These are phyloP conservation scores for Quercus tomentella DNA, from an alignment of 331 rosid species.

Conservation along the genomic window DNA sequence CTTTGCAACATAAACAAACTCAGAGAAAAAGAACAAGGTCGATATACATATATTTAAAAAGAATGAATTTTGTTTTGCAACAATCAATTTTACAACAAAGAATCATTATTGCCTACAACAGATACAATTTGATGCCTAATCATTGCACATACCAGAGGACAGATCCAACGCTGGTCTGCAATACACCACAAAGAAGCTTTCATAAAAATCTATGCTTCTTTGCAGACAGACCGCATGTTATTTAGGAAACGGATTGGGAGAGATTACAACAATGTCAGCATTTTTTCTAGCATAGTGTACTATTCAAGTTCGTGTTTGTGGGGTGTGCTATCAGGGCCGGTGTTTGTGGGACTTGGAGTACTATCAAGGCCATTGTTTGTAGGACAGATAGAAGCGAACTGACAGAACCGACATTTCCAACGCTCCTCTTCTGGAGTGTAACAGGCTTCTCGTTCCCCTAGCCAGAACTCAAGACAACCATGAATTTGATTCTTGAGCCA, in stretches of 20 bases:
- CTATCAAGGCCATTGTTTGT: constrained; percentile 12
- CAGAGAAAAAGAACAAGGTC: neutral
- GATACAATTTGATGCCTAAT: neutral
- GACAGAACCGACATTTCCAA: constrained; percentile 74
- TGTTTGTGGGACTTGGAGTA: constrained; percentile 6
- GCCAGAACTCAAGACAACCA: constrained; percentile 66
- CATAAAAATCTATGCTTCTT: neutral
- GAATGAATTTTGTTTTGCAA: neutral
- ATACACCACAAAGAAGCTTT: neutral
- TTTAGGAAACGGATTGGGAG: neutral
- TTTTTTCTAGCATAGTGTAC: neutral
- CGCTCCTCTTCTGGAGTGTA: constrained; percentile 66
- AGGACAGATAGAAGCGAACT: constrained; percentile 46
- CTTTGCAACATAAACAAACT: neutral
- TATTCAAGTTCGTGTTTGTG: constrained; percentile 23
- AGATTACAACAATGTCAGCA: neutral
- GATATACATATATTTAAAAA: neutral
- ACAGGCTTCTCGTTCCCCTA: constrained; percentile 63
- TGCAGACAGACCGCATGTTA: neutral
- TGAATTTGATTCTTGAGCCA: constrained; percentile 60
- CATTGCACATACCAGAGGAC: too few species aligned
- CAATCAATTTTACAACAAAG: neutral
- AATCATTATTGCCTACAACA: neutral
- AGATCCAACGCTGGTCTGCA: neutral
- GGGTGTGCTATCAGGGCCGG: constrained; percentile 7